A percentile compares a stretch with the other conserved stretches of the same genome.
These are phyloP conservation scores for Mortierella sp. DNA, from an alignment of 371 early-diverging fungal species.

Conservation along the genomic window DNA sequence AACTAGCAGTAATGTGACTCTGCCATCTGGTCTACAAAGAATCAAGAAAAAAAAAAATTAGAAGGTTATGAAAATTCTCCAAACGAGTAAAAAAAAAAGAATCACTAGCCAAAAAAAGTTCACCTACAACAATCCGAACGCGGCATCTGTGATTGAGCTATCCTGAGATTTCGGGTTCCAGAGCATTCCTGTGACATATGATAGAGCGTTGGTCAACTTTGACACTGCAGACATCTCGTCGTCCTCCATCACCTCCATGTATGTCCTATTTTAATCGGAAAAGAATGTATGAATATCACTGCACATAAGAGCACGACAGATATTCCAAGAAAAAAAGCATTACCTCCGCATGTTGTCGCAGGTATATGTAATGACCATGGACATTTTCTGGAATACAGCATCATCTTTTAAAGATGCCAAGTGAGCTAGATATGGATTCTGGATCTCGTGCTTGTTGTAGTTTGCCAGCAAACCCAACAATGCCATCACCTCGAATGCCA, in stretches of 20 bases:
- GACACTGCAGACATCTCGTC: slow-evolving; percentile 58
- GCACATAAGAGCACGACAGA: background rate
- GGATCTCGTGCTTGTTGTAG: slow-evolving; percentile 69
- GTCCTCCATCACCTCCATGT: slow-evolving; percentile 63
- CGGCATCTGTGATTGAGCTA: slow-evolving; percentile 51
- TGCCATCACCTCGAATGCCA: slow-evolving; percentile 58
- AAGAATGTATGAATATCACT: background rate
- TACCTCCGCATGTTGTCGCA: slow-evolving; percentile 60
- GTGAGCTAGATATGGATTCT: slow-evolving; percentile 60
- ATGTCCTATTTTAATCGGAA: slow-evolving; percentile 43
- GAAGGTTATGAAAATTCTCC: background rate
- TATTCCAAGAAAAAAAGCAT: background rate
- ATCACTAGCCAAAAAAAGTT: background rate
- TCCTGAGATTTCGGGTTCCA: slow-evolving; percentile 50
- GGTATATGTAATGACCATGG: slow-evolving; percentile 41
- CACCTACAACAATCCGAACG: slow-evolving; percentile 60
- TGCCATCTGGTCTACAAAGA: slow-evolving; percentile 59
- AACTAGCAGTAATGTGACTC: slow-evolving; percentile 60
- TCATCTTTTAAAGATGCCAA: slow-evolving; percentile 54
- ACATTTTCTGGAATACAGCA: slow-evolving; percentile 53
- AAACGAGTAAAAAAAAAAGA: background rate
- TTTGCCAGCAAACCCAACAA: slow-evolving; percentile 65
- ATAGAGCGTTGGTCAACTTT: slow-evolving; percentile 58
- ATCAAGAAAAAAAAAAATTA: background rate
- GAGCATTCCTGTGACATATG: slow-evolving; percentile 66